Evolutionary conservation across 495 filamentous ascomycete genomes (phyloP), one percentile per base, ranked within the genome.

Genomic region (Staphylotrichum longicolle): DNA sequence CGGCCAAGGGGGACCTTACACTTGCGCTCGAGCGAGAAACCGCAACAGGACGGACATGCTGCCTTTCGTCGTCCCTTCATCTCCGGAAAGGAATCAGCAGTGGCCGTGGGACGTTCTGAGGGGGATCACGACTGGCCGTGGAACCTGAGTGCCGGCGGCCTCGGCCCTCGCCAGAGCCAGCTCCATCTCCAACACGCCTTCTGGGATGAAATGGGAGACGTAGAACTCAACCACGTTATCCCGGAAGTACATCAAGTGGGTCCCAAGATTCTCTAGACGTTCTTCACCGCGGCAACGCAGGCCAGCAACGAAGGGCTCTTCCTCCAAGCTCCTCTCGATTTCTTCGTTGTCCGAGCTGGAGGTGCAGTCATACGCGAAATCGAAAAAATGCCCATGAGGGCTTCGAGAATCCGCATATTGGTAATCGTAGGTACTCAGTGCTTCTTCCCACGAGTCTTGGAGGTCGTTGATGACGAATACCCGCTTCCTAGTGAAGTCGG

Each of bases 121-220:
- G 35, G 48, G 48, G 48, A 50, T 50, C 9, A 50, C 48, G 2
- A 50, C 48, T 50, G 48, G 48, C 27, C 48, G 48, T 34, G 48
- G 30, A 1, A 50, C 48, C 48, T 50, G 30, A 6, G 35, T 6
- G 5, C 48, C 48, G 9, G 48, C 48, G 4, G 48, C 48, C 39
- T 42, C 54, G 7, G 39, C 54, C 7, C 54, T 56, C 12, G 54
- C 54, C 15, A 44, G 20, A 7, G 54, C 20, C 40, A 56, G 54
- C 54, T 56, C 54, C 54, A 44, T 56, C 1, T 56, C 54, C 40
- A 56, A 34, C 15, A 56, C 54, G 20, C 20, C 20, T 1, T 55
- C 53, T 8, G 53, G 27, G 12, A 55, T 41, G 15, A 55, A 44
- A 32, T 55, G 53, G 53, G 27, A 7, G 15, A 44, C 20, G 20